phyloP scores from a whole-genome alignment of 2,329 filamentous ascomycete species.

The Bipolaris cookei region DNA sequence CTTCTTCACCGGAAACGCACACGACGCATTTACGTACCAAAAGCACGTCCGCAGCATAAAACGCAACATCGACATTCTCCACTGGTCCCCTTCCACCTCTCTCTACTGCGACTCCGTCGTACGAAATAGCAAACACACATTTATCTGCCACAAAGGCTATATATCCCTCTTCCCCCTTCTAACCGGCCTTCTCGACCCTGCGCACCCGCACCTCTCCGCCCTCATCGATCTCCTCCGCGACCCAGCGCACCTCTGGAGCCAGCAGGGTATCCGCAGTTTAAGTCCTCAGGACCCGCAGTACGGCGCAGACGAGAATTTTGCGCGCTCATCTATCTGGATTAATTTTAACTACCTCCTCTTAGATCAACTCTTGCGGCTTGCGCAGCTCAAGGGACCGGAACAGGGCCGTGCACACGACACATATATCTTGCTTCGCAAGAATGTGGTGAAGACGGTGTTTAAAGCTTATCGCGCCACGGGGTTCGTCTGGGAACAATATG shows the following conservation, averaged over 20 bases:
- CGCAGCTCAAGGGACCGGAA: conserved; percentile 61
- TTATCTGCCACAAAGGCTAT: conserved; percentile 94
- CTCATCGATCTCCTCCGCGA: conserved; percentile 77
- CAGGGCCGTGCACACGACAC: conserved; percentile 72
- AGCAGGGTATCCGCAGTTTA: conserved; percentile 82
- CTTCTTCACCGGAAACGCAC: conserved; percentile 69
- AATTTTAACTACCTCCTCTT: conserved; percentile 93
- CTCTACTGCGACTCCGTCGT: conserved; percentile 92
- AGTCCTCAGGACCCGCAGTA: conserved; percentile 81
- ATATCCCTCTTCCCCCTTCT: conserved; percentile 91
- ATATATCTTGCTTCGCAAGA: conserved; percentile 77
- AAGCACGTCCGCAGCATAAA: conserved; percentile 74
- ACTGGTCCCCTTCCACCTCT: conserved; percentile 82
- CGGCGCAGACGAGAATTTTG: conserved; percentile 91
- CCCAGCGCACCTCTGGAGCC: conserved; percentile 82
- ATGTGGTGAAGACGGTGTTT: conserved; percentile 86
- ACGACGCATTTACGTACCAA: conserved; percentile 74
- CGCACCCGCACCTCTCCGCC: conserved; percentile 74
- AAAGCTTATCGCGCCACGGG: conserved; percentile 84
- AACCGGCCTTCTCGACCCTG: conserved; percentile 74
- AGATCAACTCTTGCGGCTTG: conserved; percentile 65
- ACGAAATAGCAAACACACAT: conserved; percentile 80
- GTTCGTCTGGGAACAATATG: conserved; percentile 99
- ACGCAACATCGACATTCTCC: conserved; percentile 83
- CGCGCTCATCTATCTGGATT: conserved; percentile 93